Evolutionary conservation across 345 rosid species (phyloP).

Genomic region (Eucalyptus marginata): DNA sequence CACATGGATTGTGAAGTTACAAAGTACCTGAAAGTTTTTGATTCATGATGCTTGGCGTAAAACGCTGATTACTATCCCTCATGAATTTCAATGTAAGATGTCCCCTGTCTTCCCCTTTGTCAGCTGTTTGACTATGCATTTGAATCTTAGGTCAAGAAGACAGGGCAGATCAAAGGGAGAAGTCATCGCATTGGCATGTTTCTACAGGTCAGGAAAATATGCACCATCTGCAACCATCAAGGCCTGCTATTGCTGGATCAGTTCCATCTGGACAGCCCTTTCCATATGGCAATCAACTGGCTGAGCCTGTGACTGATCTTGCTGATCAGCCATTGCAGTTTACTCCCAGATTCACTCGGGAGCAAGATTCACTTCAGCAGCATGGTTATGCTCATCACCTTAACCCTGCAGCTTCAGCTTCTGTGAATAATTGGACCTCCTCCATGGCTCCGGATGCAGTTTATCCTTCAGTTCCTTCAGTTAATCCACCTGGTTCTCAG

Average conservation of each 20-base stretch:
- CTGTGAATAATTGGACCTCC: slow-evolving; percentile 48
- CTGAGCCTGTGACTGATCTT: slow-evolving; percentile 32
- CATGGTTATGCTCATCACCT: slow-evolving; percentile 38
- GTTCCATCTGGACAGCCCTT: slow-evolving; percentile 27
- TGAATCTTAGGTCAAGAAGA: slow-evolving; percentile 33
- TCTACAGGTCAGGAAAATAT: slow-evolving; percentile 35
- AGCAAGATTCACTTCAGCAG: slow-evolving; percentile 28
- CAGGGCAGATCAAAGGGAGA: slow-evolving; percentile 16
- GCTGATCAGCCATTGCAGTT: slow-evolving; percentile 66
- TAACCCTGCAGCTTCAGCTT: slow-evolving; percentile 17
- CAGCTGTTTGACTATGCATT: slow-evolving; percentile 9
- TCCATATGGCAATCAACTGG: slow-evolving; percentile 46
- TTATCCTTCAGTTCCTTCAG: slow-evolving; percentile 54
- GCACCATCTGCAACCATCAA: slow-evolving; percentile 23
- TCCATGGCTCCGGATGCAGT: slow-evolving; percentile 34
- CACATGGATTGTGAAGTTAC: not conserved
- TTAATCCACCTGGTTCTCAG: slow-evolving; percentile 41
- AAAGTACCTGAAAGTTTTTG: not conserved
- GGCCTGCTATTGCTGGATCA: slow-evolving; percentile 29
- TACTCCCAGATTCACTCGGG: slow-evolving; percentile 39
- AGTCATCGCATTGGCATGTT: slow-evolving; percentile 15
- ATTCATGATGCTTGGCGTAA: not conserved
- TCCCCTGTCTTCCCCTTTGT: not conserved
- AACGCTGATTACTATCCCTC: not conserved
- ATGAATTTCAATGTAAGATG: not conserved